These are phyloP conservation scores for Coleophoma eucalyptorum DNA, from an alignment of 2,329 filamentous ascomycete genomes.

Conservation along the genomic window DNA sequence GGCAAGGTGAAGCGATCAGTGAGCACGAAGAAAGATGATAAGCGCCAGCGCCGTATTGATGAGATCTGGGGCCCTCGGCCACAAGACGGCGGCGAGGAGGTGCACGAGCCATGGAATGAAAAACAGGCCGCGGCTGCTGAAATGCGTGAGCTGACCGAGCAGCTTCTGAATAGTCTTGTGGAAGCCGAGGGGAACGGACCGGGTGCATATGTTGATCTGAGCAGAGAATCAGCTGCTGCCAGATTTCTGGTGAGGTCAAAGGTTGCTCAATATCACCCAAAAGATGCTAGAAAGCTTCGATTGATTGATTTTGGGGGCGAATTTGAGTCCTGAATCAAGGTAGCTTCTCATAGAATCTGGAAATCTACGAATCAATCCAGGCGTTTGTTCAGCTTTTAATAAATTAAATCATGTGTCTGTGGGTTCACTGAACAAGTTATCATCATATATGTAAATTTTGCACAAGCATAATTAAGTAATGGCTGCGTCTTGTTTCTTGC, in stretches of 20 bases:
- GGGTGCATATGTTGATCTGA: conserved; percentile 54
- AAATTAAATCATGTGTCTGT: too few relatives aligned
- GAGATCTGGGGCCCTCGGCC: conserved; percentile 50
- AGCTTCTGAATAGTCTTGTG: conserved; percentile 54
- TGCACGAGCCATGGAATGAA: conserved; percentile 25
- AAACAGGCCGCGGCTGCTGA: conserved; percentile 45
- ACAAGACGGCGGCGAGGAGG: conserved; percentile 36
- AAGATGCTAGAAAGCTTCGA: conserved; percentile 54
- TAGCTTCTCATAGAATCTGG: too few relatives aligned
- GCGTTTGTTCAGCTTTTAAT: too few relatives aligned
- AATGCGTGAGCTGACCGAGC: conserved; percentile 57
- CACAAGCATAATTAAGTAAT: too few relatives aligned
- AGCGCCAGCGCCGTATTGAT: conserved; percentile 57
- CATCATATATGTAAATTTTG: too few relatives aligned
- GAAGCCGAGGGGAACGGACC: conserved; percentile 51
- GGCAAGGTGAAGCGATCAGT: conserved; percentile 51
- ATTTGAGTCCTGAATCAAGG: conserved; percentile 43
- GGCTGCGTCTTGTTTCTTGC: too few relatives aligned
- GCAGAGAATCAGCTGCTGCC: conserved; percentile 57
- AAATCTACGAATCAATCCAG: too few relatives aligned
- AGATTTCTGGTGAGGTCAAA: conserved; percentile 63
- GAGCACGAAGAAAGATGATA: conserved; percentile 38
- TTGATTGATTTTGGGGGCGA: conserved; percentile 63
- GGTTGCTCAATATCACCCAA: conserved; percentile 63
- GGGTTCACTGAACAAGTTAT: too few relatives aligned